phyloP scores from a whole-genome alignment of 1,284 basidiomycete genomes.

The Trametes versicolor region DNA sequence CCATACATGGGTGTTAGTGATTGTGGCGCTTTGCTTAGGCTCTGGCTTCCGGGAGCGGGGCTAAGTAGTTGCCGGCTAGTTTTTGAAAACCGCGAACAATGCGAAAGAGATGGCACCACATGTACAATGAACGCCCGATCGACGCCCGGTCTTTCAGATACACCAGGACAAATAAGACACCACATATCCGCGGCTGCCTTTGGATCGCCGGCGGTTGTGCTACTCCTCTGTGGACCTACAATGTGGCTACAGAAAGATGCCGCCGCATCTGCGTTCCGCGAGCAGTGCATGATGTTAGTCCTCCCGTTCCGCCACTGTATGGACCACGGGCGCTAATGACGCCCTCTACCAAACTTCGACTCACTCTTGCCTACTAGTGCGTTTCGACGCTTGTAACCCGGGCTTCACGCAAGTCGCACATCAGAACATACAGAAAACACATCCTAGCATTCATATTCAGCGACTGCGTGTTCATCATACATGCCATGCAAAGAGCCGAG shows the following conservation, averaged over 20 bases:
- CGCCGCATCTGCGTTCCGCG: no score
- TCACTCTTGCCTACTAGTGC: no score
- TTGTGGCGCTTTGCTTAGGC: no score
- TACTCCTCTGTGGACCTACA: not conserved
- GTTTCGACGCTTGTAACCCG: no score
- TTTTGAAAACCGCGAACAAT: no score
- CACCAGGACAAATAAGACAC: not conserved
- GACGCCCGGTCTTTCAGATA: not conserved
- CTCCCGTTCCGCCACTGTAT: no score
- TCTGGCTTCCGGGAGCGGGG: no score
- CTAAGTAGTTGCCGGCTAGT: no score
- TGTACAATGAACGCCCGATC: not conserved
- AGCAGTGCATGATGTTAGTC: no score
- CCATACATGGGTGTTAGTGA: not conserved
- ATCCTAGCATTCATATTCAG: slow-evolving; percentile 15
- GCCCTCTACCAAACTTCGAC: no score
- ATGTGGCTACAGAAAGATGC: not conserved
- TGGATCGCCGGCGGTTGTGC: not conserved
- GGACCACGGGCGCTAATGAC: no score
- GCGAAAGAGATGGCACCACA: not conserved
- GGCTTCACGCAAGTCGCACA: not conserved
- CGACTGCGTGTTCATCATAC: slow-evolving; percentile 4
- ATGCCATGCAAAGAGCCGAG: slow-evolving; percentile 3
- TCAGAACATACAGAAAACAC: not conserved
- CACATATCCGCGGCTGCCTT: not conserved